These are phyloP conservation scores for Ramularia collo-cygni DNA, from an alignment of 2,329 filamentous ascomycete genomes.

Conservation along the genomic window DNA sequence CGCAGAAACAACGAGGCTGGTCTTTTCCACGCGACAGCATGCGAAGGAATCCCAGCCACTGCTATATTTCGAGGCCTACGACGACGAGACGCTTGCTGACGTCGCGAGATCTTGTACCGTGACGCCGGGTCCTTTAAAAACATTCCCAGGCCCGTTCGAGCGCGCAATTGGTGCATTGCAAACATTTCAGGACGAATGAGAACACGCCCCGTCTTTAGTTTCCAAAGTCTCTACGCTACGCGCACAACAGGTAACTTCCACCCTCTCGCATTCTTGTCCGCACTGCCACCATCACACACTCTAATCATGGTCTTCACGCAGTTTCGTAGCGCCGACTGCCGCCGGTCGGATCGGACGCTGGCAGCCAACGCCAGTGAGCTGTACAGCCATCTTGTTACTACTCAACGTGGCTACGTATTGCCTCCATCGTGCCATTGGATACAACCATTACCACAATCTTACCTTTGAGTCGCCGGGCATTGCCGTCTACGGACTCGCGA, in stretches of 20 bases:
- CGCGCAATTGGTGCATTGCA: conserved; percentile 15
- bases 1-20: conserved; percentile 1
- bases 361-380: conserved; percentile 1
- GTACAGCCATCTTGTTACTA: conserved; percentile 11
- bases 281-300: conserved; percentile 1
- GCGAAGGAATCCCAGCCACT: neutral
- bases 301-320: conserved; percentile 17
- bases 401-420: conserved; percentile 4
- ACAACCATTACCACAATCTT: conserved; percentile 12
- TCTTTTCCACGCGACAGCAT: conserved; percentile 1
- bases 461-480: conserved; percentile 9
- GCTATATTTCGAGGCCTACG: neutral
- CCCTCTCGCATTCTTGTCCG: conserved; percentile 8
- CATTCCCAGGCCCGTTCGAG: conserved; percentile 2
- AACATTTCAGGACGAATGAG: conserved; percentile 16
- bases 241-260: conserved; percentile 14
- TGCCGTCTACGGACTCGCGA: conserved; percentile 7
- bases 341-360: conserved; percentile 12
- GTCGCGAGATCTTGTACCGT: conserved; percentile 4
- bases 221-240: conserved; percentile 13
- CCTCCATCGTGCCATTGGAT: conserved; percentile 15
- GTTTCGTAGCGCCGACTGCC: conserved; percentile 9
- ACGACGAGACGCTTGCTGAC: conserved; percentile 5
- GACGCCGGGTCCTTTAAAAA: conserved; percentile 5
- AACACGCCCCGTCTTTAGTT: conserved; percentile 11